Base-by-base conservation (phyloP, 2,329 filamentous ascomycete genomes). In the Aspergillus quadrilineatus region DNA sequence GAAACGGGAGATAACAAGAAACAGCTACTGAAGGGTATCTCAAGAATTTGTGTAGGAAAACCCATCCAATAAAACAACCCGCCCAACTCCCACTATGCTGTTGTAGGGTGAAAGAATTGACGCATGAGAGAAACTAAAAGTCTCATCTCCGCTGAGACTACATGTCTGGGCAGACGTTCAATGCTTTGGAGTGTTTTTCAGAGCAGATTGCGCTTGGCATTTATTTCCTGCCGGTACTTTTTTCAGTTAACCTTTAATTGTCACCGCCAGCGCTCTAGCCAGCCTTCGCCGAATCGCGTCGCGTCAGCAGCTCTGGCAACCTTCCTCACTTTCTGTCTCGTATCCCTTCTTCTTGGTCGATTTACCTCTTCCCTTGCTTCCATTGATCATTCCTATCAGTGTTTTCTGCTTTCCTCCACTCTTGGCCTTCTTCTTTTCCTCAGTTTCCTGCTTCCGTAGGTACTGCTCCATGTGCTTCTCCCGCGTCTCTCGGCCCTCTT, bases 381-480 rank as follows among this genome's bases (percentile, higher is more conserved):
- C 42, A 4, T 52, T 60, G 63, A 74, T 69, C 68, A 73, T 72
- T 39, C 72, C 69, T 44, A 64, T 56, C 53, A 74, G 55, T 36
- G 64, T 75, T 55, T 71, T 72, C 63, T 73, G 69, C 8, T 64
- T 67, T 57, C 72, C 75, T 53, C 57, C 75, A 28, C 78, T 77
- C 56, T 77, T 79, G 44, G 71, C 72, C 58, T 73, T 73, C 62
- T 80, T 79, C 63, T 76, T 78, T 59, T 69, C 73, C 49, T 82
- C 82, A 67, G 87, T 87, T 60, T 80, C 84, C 28, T 80, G 73
- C 75, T 90, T 93, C 68, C 86, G 86, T 62, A 94, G 88, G 9
- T 90, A 89, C 75, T 94, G 89, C 36, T 86, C 88, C 72, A 89
- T 85, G 50, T 93, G 82, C 70, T 89, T 90, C 60, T 83, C 81